Evolutionary conservation across 768 basidiomycete genomes (phyloP).

Genomic region (Russula sp.): DNA sequence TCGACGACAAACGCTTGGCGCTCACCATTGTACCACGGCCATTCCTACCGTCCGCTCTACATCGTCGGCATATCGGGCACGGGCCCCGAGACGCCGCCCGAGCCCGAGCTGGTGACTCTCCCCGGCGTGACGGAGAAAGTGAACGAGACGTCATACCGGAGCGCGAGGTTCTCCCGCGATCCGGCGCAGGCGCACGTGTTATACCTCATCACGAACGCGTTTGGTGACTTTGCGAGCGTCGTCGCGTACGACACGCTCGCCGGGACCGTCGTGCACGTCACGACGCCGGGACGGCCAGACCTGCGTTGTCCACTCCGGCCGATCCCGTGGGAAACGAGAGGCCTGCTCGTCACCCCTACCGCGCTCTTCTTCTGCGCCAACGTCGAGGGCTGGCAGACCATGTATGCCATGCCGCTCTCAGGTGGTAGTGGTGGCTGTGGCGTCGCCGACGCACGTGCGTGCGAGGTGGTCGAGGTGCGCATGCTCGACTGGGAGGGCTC

Average conservation of each 20-base stretch:
- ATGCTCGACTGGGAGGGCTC: slow-evolving; percentile 22
- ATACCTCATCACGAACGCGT: slow-evolving; percentile 33
- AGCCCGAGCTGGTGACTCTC: slow-evolving; percentile 29
- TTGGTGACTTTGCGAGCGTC: slow-evolving; percentile 34
- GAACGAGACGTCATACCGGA: slow-evolving; percentile 23
- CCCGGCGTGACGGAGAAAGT: slow-evolving; percentile 31
- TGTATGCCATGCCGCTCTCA: slow-evolving; percentile 23
- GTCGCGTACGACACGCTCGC: slow-evolving; percentile 30
- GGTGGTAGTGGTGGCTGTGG: too few relatives aligned
- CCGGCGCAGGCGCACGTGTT: slow-evolving; percentile 26
- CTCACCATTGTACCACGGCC: slow-evolving; percentile 29
- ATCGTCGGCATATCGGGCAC: slow-evolving; percentile 31
- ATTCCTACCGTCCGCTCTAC: slow-evolving; percentile 28
- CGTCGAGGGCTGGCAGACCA: slow-evolving; percentile 32
- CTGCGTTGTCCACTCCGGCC: slow-evolving; percentile 30
- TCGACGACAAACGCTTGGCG: slow-evolving; percentile 34
- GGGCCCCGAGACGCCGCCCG: slow-evolving; percentile 11
- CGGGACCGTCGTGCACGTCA: slow-evolving; percentile 31
- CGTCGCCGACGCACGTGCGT: slow-evolving; percentile 15
- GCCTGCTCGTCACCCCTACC: slow-evolving; percentile 22
- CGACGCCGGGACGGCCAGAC: slow-evolving; percentile 28
- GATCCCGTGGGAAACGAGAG: slow-evolving; percentile 31
- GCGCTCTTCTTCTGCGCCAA: slow-evolving; percentile 32
- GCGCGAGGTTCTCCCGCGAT: slow-evolving; percentile 30
- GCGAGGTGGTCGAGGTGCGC: slow-evolving; percentile 23